phyloP scores from a whole-genome alignment of 108 stramenopile species.

The Seminavis robusta region DNA sequence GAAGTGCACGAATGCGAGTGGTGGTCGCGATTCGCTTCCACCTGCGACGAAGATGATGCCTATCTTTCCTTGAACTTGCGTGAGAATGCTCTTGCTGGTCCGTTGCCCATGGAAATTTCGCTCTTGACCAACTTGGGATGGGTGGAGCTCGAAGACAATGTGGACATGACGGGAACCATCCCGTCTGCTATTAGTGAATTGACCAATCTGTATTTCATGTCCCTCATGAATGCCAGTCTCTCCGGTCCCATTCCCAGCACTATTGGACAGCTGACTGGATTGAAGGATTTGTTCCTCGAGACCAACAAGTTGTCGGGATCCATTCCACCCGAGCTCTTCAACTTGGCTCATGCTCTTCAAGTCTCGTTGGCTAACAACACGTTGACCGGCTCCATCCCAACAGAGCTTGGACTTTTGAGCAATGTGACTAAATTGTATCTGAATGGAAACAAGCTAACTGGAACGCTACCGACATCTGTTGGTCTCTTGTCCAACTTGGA shows the following conservation, averaged over 20 bases:
- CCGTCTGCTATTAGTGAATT: not conserved
- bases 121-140: conserved; percentile 4
- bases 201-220: too few species aligned
- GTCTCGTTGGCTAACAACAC: too few species aligned
- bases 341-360: too few species aligned
- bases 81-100: conserved; percentile 28
- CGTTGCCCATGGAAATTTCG: conserved; percentile 12
- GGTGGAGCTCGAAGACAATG: not conserved
- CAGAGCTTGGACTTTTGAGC: too few species aligned
- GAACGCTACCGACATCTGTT: conserved; percentile 36
- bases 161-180: not conserved
- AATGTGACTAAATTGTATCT: too few species aligned
- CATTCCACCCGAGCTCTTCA: not conserved
- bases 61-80: conserved; percentile 3
- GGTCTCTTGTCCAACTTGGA: conserved; percentile 28
- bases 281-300: not conserved
- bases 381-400: too few species aligned
- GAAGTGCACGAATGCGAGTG: too few species aligned
- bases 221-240: not conserved
- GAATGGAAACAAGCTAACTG: conserved; percentile 46
- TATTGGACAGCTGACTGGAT: too few species aligned
- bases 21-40: too few species aligned
- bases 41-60: too few species aligned
- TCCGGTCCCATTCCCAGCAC: not conserved
- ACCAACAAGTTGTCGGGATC: not conserved